These are phyloP conservation scores for Chaetomidium leptoderma DNA, from an alignment of 495 filamentous ascomycete species.

Conservation along the genomic window DNA sequence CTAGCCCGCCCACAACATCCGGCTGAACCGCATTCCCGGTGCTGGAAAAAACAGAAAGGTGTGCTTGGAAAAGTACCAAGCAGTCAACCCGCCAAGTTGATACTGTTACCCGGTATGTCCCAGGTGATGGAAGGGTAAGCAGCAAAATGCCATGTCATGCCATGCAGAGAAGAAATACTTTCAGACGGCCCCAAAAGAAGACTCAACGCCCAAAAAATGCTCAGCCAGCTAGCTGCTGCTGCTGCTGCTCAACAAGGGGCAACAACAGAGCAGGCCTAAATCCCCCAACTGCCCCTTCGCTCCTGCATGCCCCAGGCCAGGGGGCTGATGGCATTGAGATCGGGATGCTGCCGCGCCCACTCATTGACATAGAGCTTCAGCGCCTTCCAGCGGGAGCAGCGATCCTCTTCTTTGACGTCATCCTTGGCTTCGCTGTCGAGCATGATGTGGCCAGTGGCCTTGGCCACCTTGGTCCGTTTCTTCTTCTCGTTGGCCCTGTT, in stretches of 20 bases:
- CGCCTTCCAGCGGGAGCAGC: slow-evolving; percentile 69
- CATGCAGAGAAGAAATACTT: no score
- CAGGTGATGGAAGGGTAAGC: background rate
- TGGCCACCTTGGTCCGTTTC: slow-evolving; percentile 13
- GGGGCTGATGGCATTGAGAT: slow-evolving; percentile 52
- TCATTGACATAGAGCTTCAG: slow-evolving; percentile 75
- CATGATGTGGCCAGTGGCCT: slow-evolving; percentile 35
- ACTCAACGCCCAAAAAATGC: background rate
- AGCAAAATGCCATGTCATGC: background rate
- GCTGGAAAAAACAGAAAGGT: background rate
- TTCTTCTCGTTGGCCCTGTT: slow-evolving; percentile 17
- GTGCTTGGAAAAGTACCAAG: background rate
- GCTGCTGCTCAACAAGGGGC: no score
- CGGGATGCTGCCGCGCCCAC: slow-evolving; percentile 77
- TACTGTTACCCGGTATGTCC: background rate
- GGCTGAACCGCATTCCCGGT: background rate
- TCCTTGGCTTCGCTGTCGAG: slow-evolving; percentile 36
- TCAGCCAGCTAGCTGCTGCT: no score
- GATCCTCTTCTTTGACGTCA: slow-evolving; percentile 36
- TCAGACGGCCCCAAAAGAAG: background rate
- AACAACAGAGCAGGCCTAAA: slow-evolving; percentile 47
- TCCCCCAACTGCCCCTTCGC: slow-evolving; percentile 78
- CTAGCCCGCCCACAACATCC: background rate
- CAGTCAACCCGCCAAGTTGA: background rate
- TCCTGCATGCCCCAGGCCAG: slow-evolving; percentile 69